Percentiles rank a stretch among this genome's conserved stretches.
Conservation (phyloP, 2,329 filamentous ascomycete species). For the Apiospora malaysiana region DNA sequence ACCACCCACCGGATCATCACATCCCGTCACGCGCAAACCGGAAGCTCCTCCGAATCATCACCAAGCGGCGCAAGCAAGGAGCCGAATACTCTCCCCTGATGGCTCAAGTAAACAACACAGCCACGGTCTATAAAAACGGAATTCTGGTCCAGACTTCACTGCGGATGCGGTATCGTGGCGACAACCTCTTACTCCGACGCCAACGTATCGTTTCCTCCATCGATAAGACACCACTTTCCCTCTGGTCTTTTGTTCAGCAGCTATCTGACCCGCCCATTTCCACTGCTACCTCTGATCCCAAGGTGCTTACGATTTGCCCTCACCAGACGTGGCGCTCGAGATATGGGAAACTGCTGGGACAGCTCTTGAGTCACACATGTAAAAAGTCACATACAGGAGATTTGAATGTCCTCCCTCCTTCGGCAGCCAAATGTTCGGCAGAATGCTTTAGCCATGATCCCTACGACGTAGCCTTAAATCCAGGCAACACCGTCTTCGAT, state of each 20-base stretch:
- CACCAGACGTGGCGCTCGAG: constrained; percentile 28
- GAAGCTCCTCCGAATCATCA: constrained; percentile 33
- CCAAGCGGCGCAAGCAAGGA: constrained; percentile 31
- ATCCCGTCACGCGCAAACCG: constrained; percentile 35
- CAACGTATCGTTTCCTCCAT: constrained; percentile 33
- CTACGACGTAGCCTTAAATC: constrained; percentile 28
- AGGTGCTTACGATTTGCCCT: constrained; percentile 29
- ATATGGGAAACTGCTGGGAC: constrained; percentile 25
- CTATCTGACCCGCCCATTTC: constrained; percentile 25
- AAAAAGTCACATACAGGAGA: constrained; percentile 20
- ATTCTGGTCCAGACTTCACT: constrained; percentile 31
- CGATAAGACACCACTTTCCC: constrained; percentile 30
- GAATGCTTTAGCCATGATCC: constrained; percentile 28
- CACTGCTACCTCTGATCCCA: constrained; percentile 19
- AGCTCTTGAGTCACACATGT: constrained; percentile 26
- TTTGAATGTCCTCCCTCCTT: not conserved
- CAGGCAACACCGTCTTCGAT: constrained; percentile 31
- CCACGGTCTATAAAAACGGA: constrained; percentile 30
- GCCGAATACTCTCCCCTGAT: constrained; percentile 30
- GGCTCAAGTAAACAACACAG: constrained; percentile 34
- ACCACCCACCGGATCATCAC: constrained; percentile 33
- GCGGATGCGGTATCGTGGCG: constrained; percentile 31
- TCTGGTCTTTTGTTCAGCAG: constrained; percentile 31
- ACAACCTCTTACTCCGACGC: constrained; percentile 28
- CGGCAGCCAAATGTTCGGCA: constrained; percentile 20